Percentiles rank a stretch among this genome's conserved stretches.
phyloP scores from a whole-genome alignment of 371 early-diverging fungal genomes.

The Basidiobolus meristosporus region DNA sequence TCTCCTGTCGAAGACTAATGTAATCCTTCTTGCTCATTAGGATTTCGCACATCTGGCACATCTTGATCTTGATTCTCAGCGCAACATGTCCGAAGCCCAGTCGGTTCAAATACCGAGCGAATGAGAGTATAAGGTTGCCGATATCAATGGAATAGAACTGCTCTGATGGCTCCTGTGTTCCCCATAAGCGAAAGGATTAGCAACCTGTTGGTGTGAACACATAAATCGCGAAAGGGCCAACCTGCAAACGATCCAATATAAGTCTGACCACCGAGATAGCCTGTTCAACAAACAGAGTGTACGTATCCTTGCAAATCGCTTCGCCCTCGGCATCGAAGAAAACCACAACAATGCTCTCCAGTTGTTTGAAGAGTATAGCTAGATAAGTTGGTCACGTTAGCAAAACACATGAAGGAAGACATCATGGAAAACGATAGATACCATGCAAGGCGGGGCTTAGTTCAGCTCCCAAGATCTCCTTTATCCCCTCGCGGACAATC shows the following conservation, averaged over 20 bases:
- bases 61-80: slow-evolving; percentile 61
- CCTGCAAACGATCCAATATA: slow-evolving; percentile 67
- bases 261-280: slow-evolving; percentile 68
- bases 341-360: slow-evolving; percentile 47
- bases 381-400: no score
- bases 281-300: slow-evolving; percentile 78
- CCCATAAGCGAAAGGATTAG: no score
- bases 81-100: slow-evolving; percentile 36
- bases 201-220: no score
- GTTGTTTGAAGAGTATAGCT: slow-evolving; percentile 64
- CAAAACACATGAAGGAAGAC: no score
- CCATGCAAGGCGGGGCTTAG: slow-evolving; percentile 66
- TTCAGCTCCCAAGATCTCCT: slow-evolving; percentile 73
- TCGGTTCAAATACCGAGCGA: slow-evolving; percentile 64
- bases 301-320: slow-evolving; percentile 49
- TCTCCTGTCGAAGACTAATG: slow-evolving; percentile 68
- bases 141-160: slow-evolving; percentile 50
- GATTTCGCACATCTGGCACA: slow-evolving; percentile 69
- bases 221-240: no score
- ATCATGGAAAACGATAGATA: no score
- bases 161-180: slow-evolving; percentile 33
- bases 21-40: slow-evolving; percentile 62
- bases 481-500: slow-evolving; percentile 76
- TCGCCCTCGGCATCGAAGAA: slow-evolving; percentile 65
- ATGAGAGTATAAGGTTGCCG: slow-evolving; percentile 49